phyloP scores from a whole-genome alignment of 1,139 yeast species.

The Pneumocystis murina region DNA sequence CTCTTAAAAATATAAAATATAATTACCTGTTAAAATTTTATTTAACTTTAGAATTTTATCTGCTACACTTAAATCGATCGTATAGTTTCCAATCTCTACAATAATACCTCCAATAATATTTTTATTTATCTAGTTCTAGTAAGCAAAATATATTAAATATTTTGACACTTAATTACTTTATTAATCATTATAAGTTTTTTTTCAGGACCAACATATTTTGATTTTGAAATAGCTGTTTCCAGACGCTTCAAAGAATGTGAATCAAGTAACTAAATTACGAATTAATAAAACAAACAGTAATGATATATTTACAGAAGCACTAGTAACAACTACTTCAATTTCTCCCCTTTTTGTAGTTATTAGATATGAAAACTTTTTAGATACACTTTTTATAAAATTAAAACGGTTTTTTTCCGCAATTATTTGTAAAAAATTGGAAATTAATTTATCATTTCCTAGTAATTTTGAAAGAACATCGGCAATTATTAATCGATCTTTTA shows the following conservation, averaged over 20 bases:
- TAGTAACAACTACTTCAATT: conserved; percentile 85
- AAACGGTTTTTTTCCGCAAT: conserved; percentile 94
- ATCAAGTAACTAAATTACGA: conserved; percentile 43
- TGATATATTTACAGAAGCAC: conserved; percentile 36
- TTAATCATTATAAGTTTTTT: conserved; percentile 75
- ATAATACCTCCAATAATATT: conserved; percentile 91
- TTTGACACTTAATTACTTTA: conserved; percentile 22
- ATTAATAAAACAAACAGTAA: background rate
- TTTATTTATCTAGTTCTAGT: conserved; percentile 41
- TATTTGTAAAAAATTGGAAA: conserved; percentile 65
- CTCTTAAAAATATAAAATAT: background rate
- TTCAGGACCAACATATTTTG: conserved; percentile 69
- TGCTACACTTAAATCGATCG: conserved; percentile 83
- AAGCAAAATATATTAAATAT: background rate
- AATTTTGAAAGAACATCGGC: conserved; percentile 42
- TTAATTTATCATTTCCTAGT: conserved; percentile 48
- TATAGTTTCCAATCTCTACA: conserved; percentile 92
- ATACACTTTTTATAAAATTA: conserved; percentile 47
- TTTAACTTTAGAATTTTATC: conserved; percentile 78
- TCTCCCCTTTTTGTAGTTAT: conserved; percentile 83
- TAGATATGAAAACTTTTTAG: conserved; percentile 57
- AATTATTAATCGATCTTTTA: conserved; percentile 57
- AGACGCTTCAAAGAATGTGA: conserved; percentile 64
- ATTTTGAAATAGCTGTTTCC: conserved; percentile 61
- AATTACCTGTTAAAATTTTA: conserved; percentile 52